Conservation (phyloP, 2,329 filamentous ascomycete species). For the Aureobasidium pullulans region DNA sequence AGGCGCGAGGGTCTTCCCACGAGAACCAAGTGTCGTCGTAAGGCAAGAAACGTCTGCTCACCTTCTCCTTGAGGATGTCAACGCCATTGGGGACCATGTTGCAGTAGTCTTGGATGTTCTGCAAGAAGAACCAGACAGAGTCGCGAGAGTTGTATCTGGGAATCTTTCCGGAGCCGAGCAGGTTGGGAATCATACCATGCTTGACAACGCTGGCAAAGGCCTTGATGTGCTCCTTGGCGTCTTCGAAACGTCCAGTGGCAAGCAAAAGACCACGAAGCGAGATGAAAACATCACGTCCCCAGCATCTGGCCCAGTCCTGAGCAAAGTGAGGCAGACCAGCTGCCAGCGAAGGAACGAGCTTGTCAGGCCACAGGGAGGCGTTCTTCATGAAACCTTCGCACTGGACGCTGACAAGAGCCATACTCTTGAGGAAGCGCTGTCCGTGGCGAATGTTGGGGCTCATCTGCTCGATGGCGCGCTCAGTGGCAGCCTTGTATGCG, state of each 20-base stretch:
- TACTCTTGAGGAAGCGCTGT: conserved; percentile 79
- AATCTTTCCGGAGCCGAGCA: conserved; percentile 74
- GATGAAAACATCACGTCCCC: conserved; percentile 96
- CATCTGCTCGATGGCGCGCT: conserved; percentile 72
- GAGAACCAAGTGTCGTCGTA: conserved; percentile 96
- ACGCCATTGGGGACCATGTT: conserved; percentile 72
- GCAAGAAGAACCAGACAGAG: conserved; percentile 96
- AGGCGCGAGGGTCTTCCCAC: conserved; percentile 72
- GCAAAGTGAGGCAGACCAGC: conserved; percentile 93
- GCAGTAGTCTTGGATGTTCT: conserved; percentile 90
- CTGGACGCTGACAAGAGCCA: conserved; percentile 88
- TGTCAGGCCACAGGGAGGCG: conserved; percentile 81
- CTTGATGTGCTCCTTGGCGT: conserved; percentile 88
- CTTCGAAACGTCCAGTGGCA: conserved; percentile 77
- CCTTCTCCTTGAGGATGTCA: conserved; percentile 64
- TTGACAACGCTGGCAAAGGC: conserved; percentile 95
- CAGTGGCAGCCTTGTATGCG: conserved; percentile 76
- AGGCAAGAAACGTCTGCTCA: conserved; percentile 79
- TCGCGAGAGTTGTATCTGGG: conserved; percentile 94
- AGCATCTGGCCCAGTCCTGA: conserved; percentile 89
- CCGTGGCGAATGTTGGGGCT: conserved; percentile 67
- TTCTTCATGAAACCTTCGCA: conserved; percentile 84
- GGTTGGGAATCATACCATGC: conserved; percentile 96
- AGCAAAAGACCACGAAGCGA: conserved; percentile 87
- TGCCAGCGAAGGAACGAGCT: conserved; percentile 76